Base-by-base conservation (phyloP, 2,329 filamentous ascomycete species). In the Penicillium sp. region DNA sequence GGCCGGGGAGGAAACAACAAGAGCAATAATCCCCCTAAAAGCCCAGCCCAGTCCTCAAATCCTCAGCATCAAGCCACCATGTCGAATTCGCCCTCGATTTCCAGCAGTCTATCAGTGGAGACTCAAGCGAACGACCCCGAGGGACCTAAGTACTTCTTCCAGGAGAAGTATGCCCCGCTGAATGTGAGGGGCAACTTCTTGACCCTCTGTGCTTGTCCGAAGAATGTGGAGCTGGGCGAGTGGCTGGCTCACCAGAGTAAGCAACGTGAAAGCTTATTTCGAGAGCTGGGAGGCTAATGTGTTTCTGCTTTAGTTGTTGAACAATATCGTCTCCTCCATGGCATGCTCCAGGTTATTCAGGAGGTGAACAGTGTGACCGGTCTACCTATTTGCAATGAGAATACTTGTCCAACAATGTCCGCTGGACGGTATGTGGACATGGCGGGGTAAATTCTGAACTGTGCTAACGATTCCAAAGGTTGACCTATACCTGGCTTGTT, bases 141-240 rank as follows among this genome's bases (percentile, higher is more conserved):
- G 61, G 67, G 73, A n/a, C 72, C 75, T 33, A 80, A 80, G 62
- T 79, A 78, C 63, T 80, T 80, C 62, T 78, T 80, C 61, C 75
- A 78, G 61, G 78, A 80, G 68, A 79, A 78, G 65, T 79, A 79
- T 57, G 87, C 89, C 52, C 89, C 88, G 71, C 86, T 96, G 69
- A 96, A 96, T 62, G 92, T 97, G 69, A 96, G 93, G 79, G 93
- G 93, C 57, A 97, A 97, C 78, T 97, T 97, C 72, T 91, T 96
- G 88, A 97, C 93, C 11, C 78, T 97, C 57, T 95, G 92, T 67
- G 91, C 91, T 47, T 88, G 92, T 70, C 93, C 93, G 22, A 92
- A 93, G 78, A 92, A 94, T 54, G 90, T 97, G 43, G 93, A 97
- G 69, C 86, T 91, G 71, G 93, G 91, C 63, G 93, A 97, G 76